These are phyloP conservation scores for Yamadazyma aaseri DNA, from an alignment of 1,139 yeast genomes.

Conservation along the genomic window DNA sequence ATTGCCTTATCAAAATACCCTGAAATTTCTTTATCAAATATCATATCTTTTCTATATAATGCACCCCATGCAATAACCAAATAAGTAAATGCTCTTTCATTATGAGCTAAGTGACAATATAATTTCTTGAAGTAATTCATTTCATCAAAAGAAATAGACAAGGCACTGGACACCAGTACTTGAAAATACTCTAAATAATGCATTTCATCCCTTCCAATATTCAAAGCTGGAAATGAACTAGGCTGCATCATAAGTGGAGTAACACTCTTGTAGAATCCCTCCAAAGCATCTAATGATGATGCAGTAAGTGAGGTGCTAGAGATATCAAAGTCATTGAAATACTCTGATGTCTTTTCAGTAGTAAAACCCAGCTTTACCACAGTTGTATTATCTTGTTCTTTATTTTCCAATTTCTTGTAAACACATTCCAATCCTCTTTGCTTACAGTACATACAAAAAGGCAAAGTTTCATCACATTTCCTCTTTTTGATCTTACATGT, in stretches of 20 bases:
- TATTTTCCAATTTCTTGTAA: too few relatives aligned
- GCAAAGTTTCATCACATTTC: slow-evolving; percentile 29
- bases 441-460: slow-evolving; percentile 24
- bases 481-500: slow-evolving; percentile 20
- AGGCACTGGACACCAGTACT: slow-evolving; percentile 18
- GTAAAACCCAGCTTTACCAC: too few relatives aligned
- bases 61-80: slow-evolving; percentile 48
- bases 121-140: slow-evolving; percentile 44
- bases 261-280: too few relatives aligned
- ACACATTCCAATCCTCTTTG: slow-evolving; percentile 21
- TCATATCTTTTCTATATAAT: slow-evolving; percentile 17
- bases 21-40: slow-evolving; percentile 6
- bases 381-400: too few relatives aligned
- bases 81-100: slow-evolving; percentile 37
- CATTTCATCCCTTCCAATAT: slow-evolving; percentile 17
- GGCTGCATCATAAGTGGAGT: slow-evolving; percentile 3
- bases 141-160: slow-evolving; percentile 29
- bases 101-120: slow-evolving; percentile 36
- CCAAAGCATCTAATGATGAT: neutral
- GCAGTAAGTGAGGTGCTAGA: neutral
- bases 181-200: slow-evolving; percentile 18
- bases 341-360: too few relatives aligned
- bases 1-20: slow-evolving; percentile 6
- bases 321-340: too few relatives aligned
- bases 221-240: slow-evolving; percentile 7